A percentile compares a stretch with the other conserved stretches of the same genome.
Conservation (phyloP, 345 rosid genomes). For the Eucalyptus paniculata region DNA sequence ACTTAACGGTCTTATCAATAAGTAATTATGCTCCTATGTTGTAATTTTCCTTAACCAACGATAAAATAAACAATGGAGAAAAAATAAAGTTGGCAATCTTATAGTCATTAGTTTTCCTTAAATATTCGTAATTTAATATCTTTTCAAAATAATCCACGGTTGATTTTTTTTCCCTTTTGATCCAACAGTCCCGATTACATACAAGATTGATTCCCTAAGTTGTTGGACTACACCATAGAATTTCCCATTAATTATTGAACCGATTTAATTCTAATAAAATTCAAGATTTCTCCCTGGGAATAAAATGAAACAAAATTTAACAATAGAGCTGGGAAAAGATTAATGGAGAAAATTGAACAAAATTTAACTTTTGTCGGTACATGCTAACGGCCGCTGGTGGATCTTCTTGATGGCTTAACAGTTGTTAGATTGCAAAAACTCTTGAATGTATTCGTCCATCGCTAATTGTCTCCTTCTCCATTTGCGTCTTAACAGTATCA, state of each 20-base stretch:
- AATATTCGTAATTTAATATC: too few species aligned
- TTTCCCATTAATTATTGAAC: neutral
- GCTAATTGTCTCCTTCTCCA: neutral
- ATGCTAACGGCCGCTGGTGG: too few species aligned
- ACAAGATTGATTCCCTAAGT: neutral
- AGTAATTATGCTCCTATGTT: neutral
- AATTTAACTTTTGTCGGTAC: too few species aligned
- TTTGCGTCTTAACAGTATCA: neutral
- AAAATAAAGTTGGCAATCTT: neutral
- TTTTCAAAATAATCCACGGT: neutral
- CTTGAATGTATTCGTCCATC: neutral
- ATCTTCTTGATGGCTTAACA: too few species aligned
- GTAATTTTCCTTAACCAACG: neutral
- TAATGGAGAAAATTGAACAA: neutral
- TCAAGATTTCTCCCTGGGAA: neutral
- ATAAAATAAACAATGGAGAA: too few species aligned
- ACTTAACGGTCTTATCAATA: neutral
- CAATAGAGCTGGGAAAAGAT: neutral
- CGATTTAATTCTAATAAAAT: too few species aligned
- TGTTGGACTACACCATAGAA: neutral
- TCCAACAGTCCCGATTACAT: neutral
- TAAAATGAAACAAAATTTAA: neutral
- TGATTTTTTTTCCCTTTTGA: neutral
- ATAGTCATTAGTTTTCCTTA: neutral
- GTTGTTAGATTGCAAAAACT: neutral